Evolutionary conservation across 805 yeast species (phyloP).

Genomic region (Wickerhamomyces bovis): DNA sequence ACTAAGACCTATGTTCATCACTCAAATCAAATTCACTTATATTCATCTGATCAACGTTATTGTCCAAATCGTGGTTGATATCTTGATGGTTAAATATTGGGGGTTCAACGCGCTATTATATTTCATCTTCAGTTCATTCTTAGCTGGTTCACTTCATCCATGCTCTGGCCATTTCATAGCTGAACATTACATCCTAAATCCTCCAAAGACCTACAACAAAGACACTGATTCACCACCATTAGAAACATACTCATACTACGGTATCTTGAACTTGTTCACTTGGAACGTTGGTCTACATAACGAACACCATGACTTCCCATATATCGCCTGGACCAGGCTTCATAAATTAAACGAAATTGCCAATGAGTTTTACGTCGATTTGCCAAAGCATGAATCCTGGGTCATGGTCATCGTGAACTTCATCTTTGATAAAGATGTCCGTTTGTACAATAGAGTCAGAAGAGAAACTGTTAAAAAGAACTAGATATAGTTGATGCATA

Average conservation of each 20-base stretch:
- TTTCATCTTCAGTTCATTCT: constrained; percentile 67
- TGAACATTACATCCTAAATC: constrained; percentile 79
- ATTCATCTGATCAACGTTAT: constrained; percentile 63
- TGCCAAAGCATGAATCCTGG: constrained; percentile 80
- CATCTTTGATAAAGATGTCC: constrained; percentile 57
- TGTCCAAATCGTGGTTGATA: constrained; percentile 55
- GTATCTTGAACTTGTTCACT: constrained; percentile 65
- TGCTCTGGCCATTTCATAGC: constrained; percentile 94
- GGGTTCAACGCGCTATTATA: constrained; percentile 62
- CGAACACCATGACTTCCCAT: constrained; percentile 95
- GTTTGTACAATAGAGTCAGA: constrained; percentile 78
- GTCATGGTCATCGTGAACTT: constrained; percentile 68
- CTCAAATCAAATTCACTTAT: constrained; percentile 66
- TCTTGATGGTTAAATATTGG: constrained; percentile 49
- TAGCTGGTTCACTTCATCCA: constrained; percentile 91
- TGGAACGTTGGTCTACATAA: constrained; percentile 95
- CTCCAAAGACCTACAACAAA: constrained; percentile 32
- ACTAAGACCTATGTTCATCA: constrained; percentile 80
- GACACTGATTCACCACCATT: constrained; percentile 44
- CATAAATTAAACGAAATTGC: constrained; percentile 63
- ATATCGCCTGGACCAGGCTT: constrained; percentile 81
- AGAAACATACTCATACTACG: constrained; percentile 88
- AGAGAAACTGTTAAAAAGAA: constrained; percentile 32
- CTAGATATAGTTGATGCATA: background rate
- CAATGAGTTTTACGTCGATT: constrained; percentile 71